Evolutionary conservation across 1,139 yeast species (phyloP).

Genomic region (Sugiyamaella paludigena): DNA sequence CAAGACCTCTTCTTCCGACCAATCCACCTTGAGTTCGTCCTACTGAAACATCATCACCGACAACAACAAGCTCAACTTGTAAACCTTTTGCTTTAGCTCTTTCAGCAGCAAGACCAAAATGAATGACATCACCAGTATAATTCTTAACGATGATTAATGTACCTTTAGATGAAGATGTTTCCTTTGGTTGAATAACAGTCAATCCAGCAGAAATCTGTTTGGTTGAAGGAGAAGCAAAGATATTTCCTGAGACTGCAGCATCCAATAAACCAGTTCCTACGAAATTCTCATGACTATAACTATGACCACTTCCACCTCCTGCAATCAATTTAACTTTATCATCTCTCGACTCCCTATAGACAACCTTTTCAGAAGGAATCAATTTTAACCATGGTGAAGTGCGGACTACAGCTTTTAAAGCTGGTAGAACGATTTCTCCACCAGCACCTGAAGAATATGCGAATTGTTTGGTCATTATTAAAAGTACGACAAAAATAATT

Average conservation of each 20-base stretch:
- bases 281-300: conserved; percentile 88
- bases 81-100: conserved; percentile 68
- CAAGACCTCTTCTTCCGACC: conserved; percentile 91
- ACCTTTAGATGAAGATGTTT: conserved; percentile 46
- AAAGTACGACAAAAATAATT: too few relatives aligned
- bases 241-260: conserved; percentile 85
- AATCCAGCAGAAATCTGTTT: conserved; percentile 77
- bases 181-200: conserved; percentile 49
- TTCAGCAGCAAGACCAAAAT: conserved; percentile 89
- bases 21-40: conserved; percentile 81
- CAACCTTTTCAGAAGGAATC: conserved; percentile 66
- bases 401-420: conserved; percentile 65
- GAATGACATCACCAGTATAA: conserved; percentile 91
- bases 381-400: conserved; percentile 63
- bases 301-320: conserved; percentile 97
- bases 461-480: conserved; percentile 37
- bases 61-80: conserved; percentile 67
- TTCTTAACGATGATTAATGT: conserved; percentile 78
- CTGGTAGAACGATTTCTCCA: conserved; percentile 59
- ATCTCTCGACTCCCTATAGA: conserved; percentile 42
- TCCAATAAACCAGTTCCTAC: conserved; percentile 80
- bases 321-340: conserved; percentile 58
- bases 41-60: conserved; percentile 91
- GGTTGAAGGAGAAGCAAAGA: conserved; percentile 91
- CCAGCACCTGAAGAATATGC: conserved; percentile 29